These are phyloP conservation scores for Candolleomyces aberdarensis DNA, from an alignment of 768 basidiomycete genomes.

Conservation along the genomic window DNA sequence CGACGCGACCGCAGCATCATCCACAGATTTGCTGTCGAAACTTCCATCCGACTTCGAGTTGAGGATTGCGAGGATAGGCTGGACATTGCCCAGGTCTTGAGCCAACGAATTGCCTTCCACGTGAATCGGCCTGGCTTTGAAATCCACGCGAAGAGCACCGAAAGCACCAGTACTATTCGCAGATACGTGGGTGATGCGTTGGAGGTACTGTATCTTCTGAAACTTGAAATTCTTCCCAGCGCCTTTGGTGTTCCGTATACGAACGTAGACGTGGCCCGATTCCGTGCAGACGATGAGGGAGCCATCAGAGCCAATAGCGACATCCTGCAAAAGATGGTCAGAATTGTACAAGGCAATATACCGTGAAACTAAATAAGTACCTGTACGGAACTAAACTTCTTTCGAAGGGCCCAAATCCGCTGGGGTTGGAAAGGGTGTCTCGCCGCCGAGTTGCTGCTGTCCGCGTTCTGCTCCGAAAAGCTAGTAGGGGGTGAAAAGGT, in stretches of 20 bases:
- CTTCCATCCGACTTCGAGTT: neutral
- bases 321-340: constrained; percentile 52
- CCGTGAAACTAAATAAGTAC: constrained; percentile 31
- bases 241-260: constrained; percentile 50
- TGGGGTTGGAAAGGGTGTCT: constrained; percentile 66
- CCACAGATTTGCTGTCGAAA: neutral
- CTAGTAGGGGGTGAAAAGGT: constrained; percentile 49
- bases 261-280: constrained; percentile 91
- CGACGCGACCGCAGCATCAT: too few species aligned
- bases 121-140: constrained; percentile 50
- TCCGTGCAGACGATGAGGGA: constrained; percentile 89
- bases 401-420: constrained; percentile 85
- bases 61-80: neutral
- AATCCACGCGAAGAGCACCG: constrained; percentile 79
- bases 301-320: constrained; percentile 85
- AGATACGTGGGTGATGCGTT: constrained; percentile 82
- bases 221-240: constrained; percentile 66
- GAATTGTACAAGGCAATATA: neutral
- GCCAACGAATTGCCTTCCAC: constrained; percentile 54
- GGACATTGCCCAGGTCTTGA: constrained; percentile 48
- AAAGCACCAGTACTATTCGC: constrained; percentile 87
- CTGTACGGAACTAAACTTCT: constrained; percentile 80
- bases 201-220: constrained; percentile 73
- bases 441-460: constrained; percentile 23
- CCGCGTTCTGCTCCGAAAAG: constrained; percentile 28